Evolutionary conservation across 2,329 filamentous ascomycete genomes (phyloP).

Genomic region (Fusarium sp.): DNA sequence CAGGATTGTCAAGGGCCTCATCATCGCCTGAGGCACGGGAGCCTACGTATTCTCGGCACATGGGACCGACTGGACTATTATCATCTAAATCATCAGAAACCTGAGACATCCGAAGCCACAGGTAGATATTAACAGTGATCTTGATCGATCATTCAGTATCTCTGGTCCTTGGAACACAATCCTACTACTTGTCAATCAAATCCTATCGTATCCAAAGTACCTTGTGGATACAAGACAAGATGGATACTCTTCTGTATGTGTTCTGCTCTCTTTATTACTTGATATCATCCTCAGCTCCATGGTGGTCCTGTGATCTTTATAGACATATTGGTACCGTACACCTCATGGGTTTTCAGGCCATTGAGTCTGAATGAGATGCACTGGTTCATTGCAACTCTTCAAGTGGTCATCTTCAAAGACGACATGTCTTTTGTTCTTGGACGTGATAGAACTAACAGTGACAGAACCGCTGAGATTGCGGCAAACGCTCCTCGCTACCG

Average conservation of each 20-base stretch:
- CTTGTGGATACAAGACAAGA: constrained; percentile 50
- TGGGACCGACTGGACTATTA: background rate
- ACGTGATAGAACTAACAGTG: constrained; percentile 34
- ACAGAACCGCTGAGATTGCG: constrained; percentile 89
- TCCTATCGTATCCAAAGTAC: constrained; percentile 3
- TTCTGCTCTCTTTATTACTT: constrained; percentile 1
- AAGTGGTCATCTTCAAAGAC: background rate
- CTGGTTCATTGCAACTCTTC: background rate
- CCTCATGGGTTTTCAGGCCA: background rate
- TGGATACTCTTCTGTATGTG: constrained; percentile 74
- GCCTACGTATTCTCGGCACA: background rate
- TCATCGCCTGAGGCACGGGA: background rate
- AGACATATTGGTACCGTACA: background rate
- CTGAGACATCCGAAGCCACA: background rate
- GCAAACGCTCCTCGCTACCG: constrained; percentile 91
- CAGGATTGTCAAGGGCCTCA: constrained; percentile 3
- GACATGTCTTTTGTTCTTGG: background rate
- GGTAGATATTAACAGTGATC: constrained; percentile 2
- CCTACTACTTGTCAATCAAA: constrained; percentile 8
- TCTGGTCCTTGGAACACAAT: constrained; percentile 1
- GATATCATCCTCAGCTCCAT: background rate
- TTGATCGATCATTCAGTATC: constrained; percentile 8
- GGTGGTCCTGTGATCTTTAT: background rate
- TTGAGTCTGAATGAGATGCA: background rate
- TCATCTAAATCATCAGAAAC: background rate